Base-by-base conservation (phyloP, 192 early-diverging fungal species). In the Umbelopsis sp. region DNA sequence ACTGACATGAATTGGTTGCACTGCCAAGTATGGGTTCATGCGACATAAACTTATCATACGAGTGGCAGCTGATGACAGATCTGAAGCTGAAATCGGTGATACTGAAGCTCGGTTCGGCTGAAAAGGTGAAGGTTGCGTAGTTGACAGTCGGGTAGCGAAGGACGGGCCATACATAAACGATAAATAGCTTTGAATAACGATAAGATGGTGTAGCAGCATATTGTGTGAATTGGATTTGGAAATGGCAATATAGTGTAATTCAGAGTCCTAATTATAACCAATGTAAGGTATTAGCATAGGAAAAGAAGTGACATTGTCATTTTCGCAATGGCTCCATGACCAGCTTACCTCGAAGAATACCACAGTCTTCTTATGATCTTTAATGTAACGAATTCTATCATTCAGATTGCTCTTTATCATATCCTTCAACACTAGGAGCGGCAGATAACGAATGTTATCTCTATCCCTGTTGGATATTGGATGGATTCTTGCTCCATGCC, bases 401-500 rank as follows among this genome's bases (percentile, higher is more conserved):
- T 71, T 43, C 9, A 71, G 29, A 10, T 78, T 70, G 41, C 72
- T 65, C 38, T 71, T 71, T 41, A 78, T 74, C 21, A 78, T 31
- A 72, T 78, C 77, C 22, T 78, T 78, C 12, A 74, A 67, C 26
- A 78, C 49, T 21, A 78, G 38, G 4, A 78, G 45, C 21, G 77
- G 72, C 17, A 78, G 32, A 29, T 71, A 78, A 4, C 72, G 72
- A 43, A 78, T 74, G n/a, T 52, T 43, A 34, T 47, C 44, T 25
- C 53, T 41, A 11, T 76, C 75, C 29, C 26, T 50, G 41, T 50
- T 51, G 6, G 71, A 71, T 34, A 32, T 32, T 16, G 56, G 56
- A 62, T 62, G 56, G 31, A 62, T 62, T 32, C 56, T 62, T 62
- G 56, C 56, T 32, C 56, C 56, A 31, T 62, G 56, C 29, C 56